Conservation (phyloP, 2,329 filamentous ascomycete species). For the Neofusicoccum umdonicola region DNA sequence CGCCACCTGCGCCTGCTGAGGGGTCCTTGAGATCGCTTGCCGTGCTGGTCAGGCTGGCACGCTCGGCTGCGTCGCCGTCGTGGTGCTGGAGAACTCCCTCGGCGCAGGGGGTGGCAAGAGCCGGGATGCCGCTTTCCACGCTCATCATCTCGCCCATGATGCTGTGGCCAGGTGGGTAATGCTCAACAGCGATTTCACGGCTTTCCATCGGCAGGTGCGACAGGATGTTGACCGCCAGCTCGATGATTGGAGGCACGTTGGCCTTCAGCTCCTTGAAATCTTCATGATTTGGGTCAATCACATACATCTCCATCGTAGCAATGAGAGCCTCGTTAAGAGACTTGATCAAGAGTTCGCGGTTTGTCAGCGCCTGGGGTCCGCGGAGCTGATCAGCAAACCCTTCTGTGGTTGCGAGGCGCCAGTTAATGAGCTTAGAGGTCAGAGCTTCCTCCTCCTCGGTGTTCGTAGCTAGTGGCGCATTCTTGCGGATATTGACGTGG, state of each 20-base stretch:
- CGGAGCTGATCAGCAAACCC: constrained; percentile 73
- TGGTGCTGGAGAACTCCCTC: constrained; percentile 20
- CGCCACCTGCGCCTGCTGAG: not conserved
- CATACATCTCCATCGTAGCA: constrained; percentile 67
- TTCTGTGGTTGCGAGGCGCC: constrained; percentile 90
- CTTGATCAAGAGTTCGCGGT: constrained; percentile 58
- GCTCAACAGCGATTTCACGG: constrained; percentile 83
- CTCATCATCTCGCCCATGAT: constrained; percentile 80
- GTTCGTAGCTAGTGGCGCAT: constrained; percentile 69
- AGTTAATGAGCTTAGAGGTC: constrained; percentile 82
- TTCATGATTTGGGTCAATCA: constrained; percentile 72
- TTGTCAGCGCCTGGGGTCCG: constrained; percentile 62
- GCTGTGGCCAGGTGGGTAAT: constrained; percentile 73
- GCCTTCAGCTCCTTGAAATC: constrained; percentile 67
- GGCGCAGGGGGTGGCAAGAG: constrained; percentile 43
- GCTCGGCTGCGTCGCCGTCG: not conserved
- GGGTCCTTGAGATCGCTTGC: not conserved
- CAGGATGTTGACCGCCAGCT: constrained; percentile 81
- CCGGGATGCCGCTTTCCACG: constrained; percentile 61
- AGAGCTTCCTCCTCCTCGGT: constrained; percentile 88
- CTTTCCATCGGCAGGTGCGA: constrained; percentile 87
- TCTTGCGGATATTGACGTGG: constrained; percentile 80
- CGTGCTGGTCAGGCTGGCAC: constrained; percentile 4
- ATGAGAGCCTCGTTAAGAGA: constrained; percentile 67
- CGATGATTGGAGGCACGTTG: constrained; percentile 87